These are phyloP conservation scores for Fusarium drepaniforme DNA, from an alignment of 2,329 filamentous ascomycete genomes.

Conservation along the genomic window DNA sequence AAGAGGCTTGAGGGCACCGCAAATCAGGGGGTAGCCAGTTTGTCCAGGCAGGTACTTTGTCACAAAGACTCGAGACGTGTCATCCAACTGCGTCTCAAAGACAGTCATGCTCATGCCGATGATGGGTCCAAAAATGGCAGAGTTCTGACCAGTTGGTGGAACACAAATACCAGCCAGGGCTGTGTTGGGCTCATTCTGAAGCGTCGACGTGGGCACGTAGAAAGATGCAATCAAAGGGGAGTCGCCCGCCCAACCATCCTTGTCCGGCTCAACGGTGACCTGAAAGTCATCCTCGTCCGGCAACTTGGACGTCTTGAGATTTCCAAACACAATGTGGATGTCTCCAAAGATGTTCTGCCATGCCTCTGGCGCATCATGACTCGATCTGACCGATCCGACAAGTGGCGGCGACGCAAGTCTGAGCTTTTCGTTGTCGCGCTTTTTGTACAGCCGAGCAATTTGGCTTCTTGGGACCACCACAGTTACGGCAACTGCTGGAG, in stretches of 20 bases:
- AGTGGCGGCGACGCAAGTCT: slow-evolving; percentile 45
- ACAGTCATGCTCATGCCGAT: slow-evolving; percentile 47
- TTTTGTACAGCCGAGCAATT: slow-evolving; percentile 45
- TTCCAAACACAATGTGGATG: slow-evolving; percentile 58
- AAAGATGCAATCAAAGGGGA: slow-evolving; percentile 57
- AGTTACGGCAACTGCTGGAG: slow-evolving; percentile 52
- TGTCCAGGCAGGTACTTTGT: slow-evolving; percentile 54
- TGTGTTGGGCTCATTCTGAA: slow-evolving; percentile 50
- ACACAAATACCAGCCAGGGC: slow-evolving; percentile 50
- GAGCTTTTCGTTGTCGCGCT: slow-evolving; percentile 16
- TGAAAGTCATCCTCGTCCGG: slow-evolving; percentile 47
- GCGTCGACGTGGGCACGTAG: slow-evolving; percentile 51
- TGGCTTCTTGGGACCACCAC: slow-evolving; percentile 49
- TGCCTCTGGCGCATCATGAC: slow-evolving; percentile 31
- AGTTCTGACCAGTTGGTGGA: slow-evolving; percentile 39
- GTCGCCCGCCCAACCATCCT: slow-evolving; percentile 51
- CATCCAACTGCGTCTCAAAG: slow-evolving; percentile 47
- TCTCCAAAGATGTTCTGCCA: slow-evolving; percentile 54
- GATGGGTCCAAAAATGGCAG: slow-evolving; percentile 36
- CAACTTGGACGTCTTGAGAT: slow-evolving; percentile 41
- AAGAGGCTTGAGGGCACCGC: slow-evolving; percentile 39
- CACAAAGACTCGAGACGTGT: slow-evolving; percentile 50
- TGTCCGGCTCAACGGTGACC: slow-evolving; percentile 50
- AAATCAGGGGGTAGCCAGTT: slow-evolving; percentile 40
- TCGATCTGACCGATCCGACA: slow-evolving; percentile 46